Evolutionary conservation across 768 basidiomycete species (phyloP).

Genomic region (Rhizopogon vinicolor): DNA sequence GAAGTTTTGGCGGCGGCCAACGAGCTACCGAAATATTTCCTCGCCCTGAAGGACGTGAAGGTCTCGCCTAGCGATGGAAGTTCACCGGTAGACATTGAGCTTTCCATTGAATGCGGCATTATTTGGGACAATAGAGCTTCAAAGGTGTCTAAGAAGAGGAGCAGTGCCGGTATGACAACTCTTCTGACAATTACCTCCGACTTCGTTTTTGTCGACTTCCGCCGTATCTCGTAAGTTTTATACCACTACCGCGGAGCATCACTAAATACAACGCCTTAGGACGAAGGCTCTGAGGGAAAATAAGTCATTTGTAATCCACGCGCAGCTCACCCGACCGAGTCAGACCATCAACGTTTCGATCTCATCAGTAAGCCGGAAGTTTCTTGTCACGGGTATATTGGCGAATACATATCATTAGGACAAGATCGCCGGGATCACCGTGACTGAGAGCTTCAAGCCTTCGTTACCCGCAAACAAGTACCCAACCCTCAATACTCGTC

Average conservation of each 20-base stretch:
- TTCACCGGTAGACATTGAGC: conserved; percentile 50
- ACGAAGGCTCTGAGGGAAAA: conserved; percentile 59
- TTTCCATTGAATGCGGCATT: conserved; percentile 57
- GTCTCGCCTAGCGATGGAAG: conserved; percentile 40
- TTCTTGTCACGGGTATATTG: conserved; percentile 7
- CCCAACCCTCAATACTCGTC: conserved; percentile 69
- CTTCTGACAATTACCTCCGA: conserved; percentile 78
- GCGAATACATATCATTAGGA: conserved; percentile 46
- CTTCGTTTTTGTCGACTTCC: conserved; percentile 69
- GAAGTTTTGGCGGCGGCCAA: conserved; percentile 57
- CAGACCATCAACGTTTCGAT: conserved; percentile 60
- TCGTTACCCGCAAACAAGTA: conserved; percentile 47
- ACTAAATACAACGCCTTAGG: conserved; percentile 32
- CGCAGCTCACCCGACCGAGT: conserved; percentile 67
- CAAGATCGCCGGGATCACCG: conserved; percentile 61
- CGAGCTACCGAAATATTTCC: conserved; percentile 62
- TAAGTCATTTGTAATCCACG: conserved; percentile 58
- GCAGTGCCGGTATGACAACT: conserved; percentile 56
- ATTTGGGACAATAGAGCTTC: conserved; percentile 23
- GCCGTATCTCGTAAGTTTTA: conserved; percentile 63
- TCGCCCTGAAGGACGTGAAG: conserved; percentile 46
- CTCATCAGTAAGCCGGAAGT: conserved; percentile 45
- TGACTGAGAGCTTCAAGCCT: conserved; percentile 54
- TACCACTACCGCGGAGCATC: neutral
- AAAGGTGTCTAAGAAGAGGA: conserved; percentile 39